These are phyloP conservation scores for Stagonosporopsis rhizophila DNA, from an alignment of 2,329 filamentous ascomycete genomes.

Conservation along the genomic window DNA sequence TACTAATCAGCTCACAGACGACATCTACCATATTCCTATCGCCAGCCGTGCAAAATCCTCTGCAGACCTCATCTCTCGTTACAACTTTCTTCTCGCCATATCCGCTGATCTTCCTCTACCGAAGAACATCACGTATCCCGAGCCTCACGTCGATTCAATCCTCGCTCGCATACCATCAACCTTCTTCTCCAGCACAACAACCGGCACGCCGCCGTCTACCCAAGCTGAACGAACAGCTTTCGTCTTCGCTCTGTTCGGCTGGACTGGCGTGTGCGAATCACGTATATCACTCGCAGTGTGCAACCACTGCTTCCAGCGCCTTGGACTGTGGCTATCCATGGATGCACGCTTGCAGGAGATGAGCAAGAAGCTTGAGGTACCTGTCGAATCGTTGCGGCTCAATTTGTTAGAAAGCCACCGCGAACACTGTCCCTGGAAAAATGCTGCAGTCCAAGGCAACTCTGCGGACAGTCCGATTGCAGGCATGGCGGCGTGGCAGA, in stretches of 20 bases:
- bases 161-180: conserved; percentile 32
- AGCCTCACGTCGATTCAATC: conserved; percentile 34
- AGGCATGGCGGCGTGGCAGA: conserved; percentile 47
- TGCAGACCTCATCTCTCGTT: conserved; percentile 50
- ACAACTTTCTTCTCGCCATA: conserved; percentile 48
- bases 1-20: conserved; percentile 53
- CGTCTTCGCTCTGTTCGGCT: conserved; percentile 54
- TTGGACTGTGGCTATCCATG: conserved; percentile 90
- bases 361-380: conserved; percentile 41
- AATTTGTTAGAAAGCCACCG: conserved; percentile 49
- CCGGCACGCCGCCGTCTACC: conserved; percentile 23
- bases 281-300: conserved; percentile 80
- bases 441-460: conserved; percentile 43
- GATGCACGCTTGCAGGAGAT: conserved; percentile 42
- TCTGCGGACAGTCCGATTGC: conserved; percentile 39
- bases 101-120: conserved; percentile 41
- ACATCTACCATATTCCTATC: conserved; percentile 67
- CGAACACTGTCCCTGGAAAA: conserved; percentile 53
- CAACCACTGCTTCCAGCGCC: conserved; percentile 82
- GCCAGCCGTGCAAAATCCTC: conserved; percentile 47
- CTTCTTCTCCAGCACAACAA: conserved; percentile 29
- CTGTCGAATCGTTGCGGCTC: conserved; percentile 41
- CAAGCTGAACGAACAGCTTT: conserved; percentile 38
- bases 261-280: conserved; percentile 62
- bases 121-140: conserved; percentile 44